These are phyloP conservation scores for Pelargonium hybrid DNA, from an alignment of 441 rosid species.

Conservation along the genomic window DNA sequence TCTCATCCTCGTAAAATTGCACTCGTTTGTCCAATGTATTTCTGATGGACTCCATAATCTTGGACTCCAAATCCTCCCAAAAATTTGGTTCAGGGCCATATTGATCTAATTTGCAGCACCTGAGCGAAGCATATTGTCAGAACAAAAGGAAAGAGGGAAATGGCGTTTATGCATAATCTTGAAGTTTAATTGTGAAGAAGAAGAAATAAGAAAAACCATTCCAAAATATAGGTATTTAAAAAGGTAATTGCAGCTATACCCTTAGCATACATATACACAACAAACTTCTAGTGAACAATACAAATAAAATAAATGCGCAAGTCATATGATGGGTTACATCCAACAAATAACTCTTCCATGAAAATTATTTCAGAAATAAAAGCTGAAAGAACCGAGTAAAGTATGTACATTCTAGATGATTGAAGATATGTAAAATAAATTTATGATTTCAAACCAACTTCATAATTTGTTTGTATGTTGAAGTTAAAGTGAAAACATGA, in stretches of 20 bases:
- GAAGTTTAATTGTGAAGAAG: neutral
- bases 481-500: slow-evolving; percentile 9
- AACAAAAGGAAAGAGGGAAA: slow-evolving; percentile 15
- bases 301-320: neutral
- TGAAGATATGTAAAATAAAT: no score
- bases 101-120: slow-evolving; percentile 92
- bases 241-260: neutral
- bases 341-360: neutral
- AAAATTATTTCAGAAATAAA: neutral
- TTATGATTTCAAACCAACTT: neutral
- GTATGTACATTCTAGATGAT: neutral
- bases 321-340: neutral
- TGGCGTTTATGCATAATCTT: neutral
- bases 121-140: slow-evolving; percentile 25
- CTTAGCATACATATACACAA: neutral
- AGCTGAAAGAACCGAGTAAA: neutral
- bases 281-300: neutral
- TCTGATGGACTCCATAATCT: slow-evolving; percentile 71
- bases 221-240: neutral
- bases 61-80: slow-evolving; percentile 90
- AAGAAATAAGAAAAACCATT: neutral
- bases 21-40: slow-evolving; percentile 83
- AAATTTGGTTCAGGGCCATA: slow-evolving; percentile 72
- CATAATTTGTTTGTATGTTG: neutral
- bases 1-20: slow-evolving; percentile 92